A percentile compares a stretch with the other conserved stretches of the same genome.
Conservation (phyloP, 2,329 filamentous ascomycete genomes). For the Didymella keratinophila region DNA sequence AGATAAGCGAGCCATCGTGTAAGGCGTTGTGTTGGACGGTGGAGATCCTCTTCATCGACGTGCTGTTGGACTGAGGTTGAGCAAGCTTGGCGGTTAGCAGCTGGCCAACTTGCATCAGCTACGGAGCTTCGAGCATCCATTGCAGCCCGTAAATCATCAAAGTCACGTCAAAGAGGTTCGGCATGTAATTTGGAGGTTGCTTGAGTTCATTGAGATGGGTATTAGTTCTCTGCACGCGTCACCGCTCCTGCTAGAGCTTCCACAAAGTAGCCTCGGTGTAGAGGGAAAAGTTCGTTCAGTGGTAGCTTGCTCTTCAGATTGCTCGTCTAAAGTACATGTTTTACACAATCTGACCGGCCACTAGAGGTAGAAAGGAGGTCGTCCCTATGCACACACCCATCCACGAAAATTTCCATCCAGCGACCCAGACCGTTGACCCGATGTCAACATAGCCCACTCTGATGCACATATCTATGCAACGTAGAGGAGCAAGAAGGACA, state of each 20-base stretch:
- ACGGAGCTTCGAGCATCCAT: conserved; percentile 25
- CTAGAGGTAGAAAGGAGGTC: conserved; percentile 50
- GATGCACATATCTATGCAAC: conserved; percentile 51
- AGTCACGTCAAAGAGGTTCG: conserved; percentile 26
- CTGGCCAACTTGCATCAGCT: conserved; percentile 34
- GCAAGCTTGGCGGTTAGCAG: conserved; percentile 40
- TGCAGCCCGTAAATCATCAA: conserved; percentile 32
- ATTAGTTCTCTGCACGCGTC: conserved; percentile 35
- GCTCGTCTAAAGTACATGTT: conserved; percentile 55
- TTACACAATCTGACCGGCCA: conserved; percentile 55
- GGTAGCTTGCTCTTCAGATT: conserved; percentile 54
- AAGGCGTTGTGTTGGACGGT: conserved; percentile 18
- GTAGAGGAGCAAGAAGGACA: conserved; percentile 55
- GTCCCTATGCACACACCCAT: conserved; percentile 52
- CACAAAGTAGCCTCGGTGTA: conserved; percentile 33
- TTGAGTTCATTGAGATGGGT: conserved; percentile 42
- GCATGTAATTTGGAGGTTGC: conserved; percentile 26
- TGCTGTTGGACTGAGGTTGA: conserved; percentile 35
- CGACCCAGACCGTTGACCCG: conserved; percentile 47
- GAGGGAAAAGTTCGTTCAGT: conserved; percentile 42
- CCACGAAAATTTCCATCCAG: conserved; percentile 50
- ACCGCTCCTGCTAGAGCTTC: conserved; percentile 35
- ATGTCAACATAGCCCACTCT: conserved; percentile 41
- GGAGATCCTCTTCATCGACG: not conserved
- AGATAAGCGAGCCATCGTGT: not conserved